Percentiles rank a stretch among this genome's conserved stretches.
phyloP scores from a whole-genome alignment of 75 land plant genomes.

The Pinus albicaulis region DNA sequence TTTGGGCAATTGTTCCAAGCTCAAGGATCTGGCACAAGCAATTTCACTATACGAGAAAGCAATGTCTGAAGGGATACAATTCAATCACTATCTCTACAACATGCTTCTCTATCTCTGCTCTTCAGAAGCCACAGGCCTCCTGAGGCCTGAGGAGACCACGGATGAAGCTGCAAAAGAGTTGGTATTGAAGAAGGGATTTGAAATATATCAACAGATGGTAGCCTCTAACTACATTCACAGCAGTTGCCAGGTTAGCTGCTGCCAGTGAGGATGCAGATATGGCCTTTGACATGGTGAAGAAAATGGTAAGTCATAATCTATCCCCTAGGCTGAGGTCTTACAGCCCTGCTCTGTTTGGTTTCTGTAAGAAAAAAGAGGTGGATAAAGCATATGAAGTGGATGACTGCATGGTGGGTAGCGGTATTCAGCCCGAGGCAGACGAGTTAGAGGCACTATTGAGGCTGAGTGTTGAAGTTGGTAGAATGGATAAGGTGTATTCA shows the following conservation, averaged over 20 bases:
- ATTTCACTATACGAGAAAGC: constrained; percentile 50
- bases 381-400: constrained; percentile 76
- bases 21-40: constrained; percentile 38
- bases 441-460: constrained; percentile 54
- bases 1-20: constrained; percentile 49
- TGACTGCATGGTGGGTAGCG: constrained; percentile 45
- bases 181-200: constrained; percentile 39
- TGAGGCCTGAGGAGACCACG: constrained; percentile 4
- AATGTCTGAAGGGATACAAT: constrained; percentile 16
- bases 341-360: constrained; percentile 56
- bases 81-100: constrained; percentile 43
- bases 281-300: constrained; percentile 64
- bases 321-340: constrained; percentile 59
- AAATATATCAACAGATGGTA: constrained; percentile 53
- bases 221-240: constrained; percentile 48
- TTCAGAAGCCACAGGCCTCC: constrained; percentile 19
- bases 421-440: constrained; percentile 54
- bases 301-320: constrained; percentile 35
- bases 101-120: constrained; percentile 63
- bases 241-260: constrained; percentile 56
- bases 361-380: constrained; percentile 34
- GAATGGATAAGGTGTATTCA: constrained; percentile 64
- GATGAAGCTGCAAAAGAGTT: constrained; percentile 3
- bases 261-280: constrained; percentile 51
- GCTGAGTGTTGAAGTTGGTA: constrained; percentile 38